Evolutionary conservation across 1,284 basidiomycete species (phyloP).

Genomic region (Sporisorium graminicola): DNA sequence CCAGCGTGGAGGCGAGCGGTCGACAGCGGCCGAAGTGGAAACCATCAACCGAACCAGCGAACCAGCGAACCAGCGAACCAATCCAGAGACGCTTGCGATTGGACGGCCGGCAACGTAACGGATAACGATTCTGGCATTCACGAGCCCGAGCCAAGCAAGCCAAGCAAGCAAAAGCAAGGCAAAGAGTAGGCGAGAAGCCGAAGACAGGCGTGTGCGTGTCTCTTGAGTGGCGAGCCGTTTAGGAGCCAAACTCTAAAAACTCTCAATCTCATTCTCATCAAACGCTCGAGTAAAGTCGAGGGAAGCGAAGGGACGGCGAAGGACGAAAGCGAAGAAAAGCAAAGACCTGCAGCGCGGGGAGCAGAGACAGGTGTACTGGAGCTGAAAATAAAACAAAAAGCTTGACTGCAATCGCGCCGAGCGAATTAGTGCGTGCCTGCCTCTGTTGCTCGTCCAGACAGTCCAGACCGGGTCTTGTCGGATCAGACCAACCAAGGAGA

Average conservation of each 20-base stretch:
- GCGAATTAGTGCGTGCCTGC: slow-evolving; percentile 2
- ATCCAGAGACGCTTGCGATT: background rate
- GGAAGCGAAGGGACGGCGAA: too few relatives aligned
- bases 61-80: too few relatives aligned
- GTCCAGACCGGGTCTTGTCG: background rate
- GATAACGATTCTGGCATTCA: slow-evolving; percentile 1
- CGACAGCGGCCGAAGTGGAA: background rate
- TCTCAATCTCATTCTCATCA: background rate
- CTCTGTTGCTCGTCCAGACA: background rate
- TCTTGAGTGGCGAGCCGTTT: background rate
- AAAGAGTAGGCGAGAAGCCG: slow-evolving; percentile 11
- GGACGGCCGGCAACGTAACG: background rate
- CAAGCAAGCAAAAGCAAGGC: background rate
- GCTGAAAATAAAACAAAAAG: background rate
- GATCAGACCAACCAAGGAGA: too few relatives aligned
- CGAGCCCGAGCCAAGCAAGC: background rate
- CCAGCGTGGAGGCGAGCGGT: background rate
- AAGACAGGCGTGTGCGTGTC: background rate
- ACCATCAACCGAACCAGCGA: background rate
- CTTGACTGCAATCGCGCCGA: too few relatives aligned
- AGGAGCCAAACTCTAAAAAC: too few relatives aligned
- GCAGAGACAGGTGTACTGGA: background rate
- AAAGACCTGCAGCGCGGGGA: slow-evolving; percentile 11
- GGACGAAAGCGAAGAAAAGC: too few relatives aligned
- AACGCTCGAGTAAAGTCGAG: slow-evolving; percentile 6